A percentile compares a stretch with the other conserved stretches of the same genome.
phyloP scores from a whole-genome alignment of 768 basidiomycete species.

The Tubosaeta brunneosetosa region DNA sequence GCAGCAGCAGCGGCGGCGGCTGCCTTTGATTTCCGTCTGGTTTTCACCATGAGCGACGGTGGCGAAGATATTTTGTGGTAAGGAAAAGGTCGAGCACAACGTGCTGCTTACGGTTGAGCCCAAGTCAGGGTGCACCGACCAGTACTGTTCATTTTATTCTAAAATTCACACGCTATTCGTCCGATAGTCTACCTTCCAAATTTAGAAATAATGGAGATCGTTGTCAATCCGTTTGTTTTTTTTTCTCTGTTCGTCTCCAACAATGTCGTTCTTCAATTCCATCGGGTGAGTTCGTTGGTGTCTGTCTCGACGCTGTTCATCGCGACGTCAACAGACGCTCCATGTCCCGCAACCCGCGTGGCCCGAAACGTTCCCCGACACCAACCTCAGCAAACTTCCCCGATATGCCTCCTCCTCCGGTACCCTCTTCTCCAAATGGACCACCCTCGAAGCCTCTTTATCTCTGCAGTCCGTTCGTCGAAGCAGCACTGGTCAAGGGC shows the following conservation, averaged over 20 bases:
- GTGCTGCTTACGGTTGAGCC: slow-evolving; percentile 33
- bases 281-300: slow-evolving; percentile 51
- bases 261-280: slow-evolving; percentile 82
- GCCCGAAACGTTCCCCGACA: slow-evolving; percentile 68
- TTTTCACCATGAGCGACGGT: slow-evolving; percentile 38
- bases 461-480: slow-evolving; percentile 90
- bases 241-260: background rate
- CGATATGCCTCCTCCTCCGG: slow-evolving; percentile 40
- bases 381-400: slow-evolving; percentile 63
- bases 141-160: slow-evolving; percentile 4
- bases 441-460: slow-evolving; percentile 63
- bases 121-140: slow-evolving; percentile 8
- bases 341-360: slow-evolving; percentile 69
- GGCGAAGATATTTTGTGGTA: background rate
- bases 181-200: slow-evolving; percentile 1
- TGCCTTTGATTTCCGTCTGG: slow-evolving; percentile 60
- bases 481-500: slow-evolving; percentile 93
- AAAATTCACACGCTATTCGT: slow-evolving; percentile 18
- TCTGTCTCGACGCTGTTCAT: slow-evolving; percentile 6
- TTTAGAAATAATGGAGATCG: slow-evolving; percentile 5
- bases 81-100: slow-evolving; percentile 28
- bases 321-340: slow-evolving; percentile 46
- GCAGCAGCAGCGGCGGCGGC: slow-evolving; percentile 39
- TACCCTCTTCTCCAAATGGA: slow-evolving; percentile 37
- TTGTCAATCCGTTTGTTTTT: background rate